Evolutionary conservation across 176 grass and related monocot species (phyloP).

Genomic region (Zizania latifolia): DNA sequence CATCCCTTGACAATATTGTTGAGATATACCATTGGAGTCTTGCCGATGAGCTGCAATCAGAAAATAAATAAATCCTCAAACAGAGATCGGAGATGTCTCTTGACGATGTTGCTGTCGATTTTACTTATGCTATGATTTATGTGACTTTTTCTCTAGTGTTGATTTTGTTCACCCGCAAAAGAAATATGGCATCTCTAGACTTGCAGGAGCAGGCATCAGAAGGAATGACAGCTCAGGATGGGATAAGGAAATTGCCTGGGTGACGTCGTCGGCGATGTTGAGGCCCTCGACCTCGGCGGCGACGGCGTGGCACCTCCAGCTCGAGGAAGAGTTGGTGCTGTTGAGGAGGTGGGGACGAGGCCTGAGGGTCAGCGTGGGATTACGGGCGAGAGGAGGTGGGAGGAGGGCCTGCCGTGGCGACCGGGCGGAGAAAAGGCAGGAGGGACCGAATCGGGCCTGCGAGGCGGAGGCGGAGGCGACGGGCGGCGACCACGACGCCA

Average conservation of each 20-base stretch:
- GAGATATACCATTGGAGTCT: slow-evolving; percentile 95
- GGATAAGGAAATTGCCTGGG: slow-evolving; percentile 41
- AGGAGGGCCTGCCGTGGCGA: neutral
- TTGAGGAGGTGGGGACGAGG: neutral
- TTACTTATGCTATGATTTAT: neutral
- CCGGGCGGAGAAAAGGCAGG: neutral
- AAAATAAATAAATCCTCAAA: slow-evolving; percentile 1
- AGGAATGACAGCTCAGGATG: neutral
- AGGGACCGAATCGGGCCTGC: slow-evolving; percentile 1
- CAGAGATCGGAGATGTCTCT: neutral
- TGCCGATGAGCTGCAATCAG: slow-evolving; percentile 76
- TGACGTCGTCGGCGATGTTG: slow-evolving; percentile 79
- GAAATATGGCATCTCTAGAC: neutral
- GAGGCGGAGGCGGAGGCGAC: neutral
- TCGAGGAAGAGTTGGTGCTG: neutral
- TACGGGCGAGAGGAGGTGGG: slow-evolving; percentile 15
- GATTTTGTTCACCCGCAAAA: neutral
- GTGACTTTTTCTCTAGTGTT: neutral
- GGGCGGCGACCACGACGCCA: slow-evolving; percentile 35
- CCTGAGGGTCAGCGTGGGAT: neutral
- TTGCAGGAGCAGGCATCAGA: neutral
- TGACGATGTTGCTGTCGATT: neutral
- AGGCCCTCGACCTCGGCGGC: slow-evolving; percentile 70
- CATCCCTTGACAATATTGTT: slow-evolving; percentile 82
- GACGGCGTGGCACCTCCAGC: slow-evolving; percentile 47